Evolutionary conservation across 441 rosid species (phyloP).

Genomic region (Jatropha podagrica): DNA sequence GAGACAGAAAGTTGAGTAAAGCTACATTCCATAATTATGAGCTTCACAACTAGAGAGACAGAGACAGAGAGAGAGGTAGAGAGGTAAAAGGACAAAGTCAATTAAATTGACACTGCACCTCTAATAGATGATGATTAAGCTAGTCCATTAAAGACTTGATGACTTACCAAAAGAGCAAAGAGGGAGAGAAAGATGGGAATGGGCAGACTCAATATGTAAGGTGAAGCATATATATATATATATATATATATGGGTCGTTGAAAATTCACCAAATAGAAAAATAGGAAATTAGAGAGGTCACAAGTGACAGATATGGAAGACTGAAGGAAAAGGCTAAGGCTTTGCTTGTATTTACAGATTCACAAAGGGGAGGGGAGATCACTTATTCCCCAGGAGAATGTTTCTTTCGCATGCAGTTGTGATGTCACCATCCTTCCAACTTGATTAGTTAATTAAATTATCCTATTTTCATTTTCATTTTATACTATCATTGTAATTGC

Average conservation of each 20-base stretch:
- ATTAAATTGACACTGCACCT: slow-evolving; percentile 21
- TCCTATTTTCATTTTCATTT: background rate
- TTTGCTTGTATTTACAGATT: slow-evolving; percentile 48
- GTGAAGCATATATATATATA: background rate
- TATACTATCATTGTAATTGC: background rate
- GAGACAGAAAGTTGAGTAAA: slow-evolving; percentile 32
- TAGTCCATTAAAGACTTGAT: slow-evolving; percentile 20
- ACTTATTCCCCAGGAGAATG: slow-evolving; percentile 22
- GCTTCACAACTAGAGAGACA: slow-evolving; percentile 3
- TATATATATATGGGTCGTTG: slow-evolving; percentile 5
- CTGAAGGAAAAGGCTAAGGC: slow-evolving; percentile 10
- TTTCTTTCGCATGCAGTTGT: slow-evolving; percentile 27
- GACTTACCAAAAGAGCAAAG: slow-evolving; percentile 23
- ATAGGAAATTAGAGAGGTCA: background rate
- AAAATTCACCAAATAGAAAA: slow-evolving; percentile 12
- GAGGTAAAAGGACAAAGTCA: slow-evolving; percentile 21
- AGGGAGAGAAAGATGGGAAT: background rate
- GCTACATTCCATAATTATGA: slow-evolving; percentile 35
- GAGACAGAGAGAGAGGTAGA: slow-evolving; percentile 19
- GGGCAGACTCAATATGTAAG: background rate
- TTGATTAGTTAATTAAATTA: background rate
- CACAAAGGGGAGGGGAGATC: slow-evolving; percentile 11
- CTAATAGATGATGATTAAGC: background rate
- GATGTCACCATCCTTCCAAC: slow-evolving; percentile 30
- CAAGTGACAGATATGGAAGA: slow-evolving; percentile 24